Base-by-base conservation (phyloP, 192 early-diverging fungal species). In the Geranomyces michiganensis region DNA sequence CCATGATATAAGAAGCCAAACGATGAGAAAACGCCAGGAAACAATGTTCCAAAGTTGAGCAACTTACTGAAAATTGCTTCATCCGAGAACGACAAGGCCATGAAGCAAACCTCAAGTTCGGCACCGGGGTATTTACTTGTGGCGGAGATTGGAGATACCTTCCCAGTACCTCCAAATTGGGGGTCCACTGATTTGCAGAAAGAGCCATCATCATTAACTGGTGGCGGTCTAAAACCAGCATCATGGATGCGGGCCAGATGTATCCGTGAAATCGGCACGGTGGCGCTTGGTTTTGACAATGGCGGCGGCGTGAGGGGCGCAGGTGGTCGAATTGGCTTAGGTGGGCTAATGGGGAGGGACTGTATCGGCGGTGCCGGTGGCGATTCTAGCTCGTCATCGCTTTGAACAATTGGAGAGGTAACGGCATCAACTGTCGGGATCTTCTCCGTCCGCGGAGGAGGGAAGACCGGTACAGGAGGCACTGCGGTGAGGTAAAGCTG, bases 161-260 rank as follows among this genome's bases (percentile, higher is more conserved):
- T 10, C 5, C 36, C 36, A 10, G 3, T 41, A 7, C 10, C 10
- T 10, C 10, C 36, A 41, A 10, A 10, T 41, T 41, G 36, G 10
- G 14, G 15, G 26, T 55, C 26, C 4, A 55, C 51, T 6, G 3
- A 55, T 55, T n/a, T 55, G 29, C 58, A 60, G 21, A 29, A 8
- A 17, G 58, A 27, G 22, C 78, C 81, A 7, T 60, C 53, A 0
- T 79, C 74, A 51, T 84, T 75, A 17, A 77, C 21, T 19, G 58
- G 26, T 14, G 63, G 62, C 21, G 70, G 13, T 44, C 33, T 44
- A 63, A 77, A 80, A 14, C 82, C 82, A n/a, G 82, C 82, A 27
- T 80, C 76, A 1, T 60, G 69, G 48, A 84, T 45, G 27, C 82
- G 64, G 0, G 82, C 76, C 15, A 33, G 30, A n/a, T 62, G 22